Conservation (phyloP, 306 rosid genomes). For the Cucumis sativus region DNA sequence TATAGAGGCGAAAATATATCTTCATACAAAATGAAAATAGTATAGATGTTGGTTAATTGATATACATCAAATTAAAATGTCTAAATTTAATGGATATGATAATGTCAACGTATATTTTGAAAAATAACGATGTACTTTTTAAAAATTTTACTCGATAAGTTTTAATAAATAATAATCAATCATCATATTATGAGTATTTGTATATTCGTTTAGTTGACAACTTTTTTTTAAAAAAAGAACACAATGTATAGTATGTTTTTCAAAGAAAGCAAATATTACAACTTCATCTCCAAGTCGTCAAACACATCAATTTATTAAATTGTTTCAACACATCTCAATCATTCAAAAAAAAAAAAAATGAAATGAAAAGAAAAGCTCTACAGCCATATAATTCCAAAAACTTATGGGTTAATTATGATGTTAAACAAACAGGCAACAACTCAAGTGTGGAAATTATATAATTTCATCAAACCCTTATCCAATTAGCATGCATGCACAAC, state of each 20-base stretch:
- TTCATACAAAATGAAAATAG: not conserved
- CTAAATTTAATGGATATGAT: not conserved
- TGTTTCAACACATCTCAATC: not conserved
- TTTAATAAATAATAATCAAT: not conserved
- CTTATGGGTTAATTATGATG: not conserved
- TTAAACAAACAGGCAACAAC: not conserved
- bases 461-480: not conserved
- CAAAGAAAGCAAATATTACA: too few relatives aligned
- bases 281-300: too few relatives aligned
- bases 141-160: not conserved
- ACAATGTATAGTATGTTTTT: too few relatives aligned
- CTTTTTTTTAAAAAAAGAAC: not conserved
- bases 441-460: not conserved
- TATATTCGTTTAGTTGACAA: not conserved
- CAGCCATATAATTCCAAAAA: not conserved
- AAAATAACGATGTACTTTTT: not conserved
- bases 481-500: constrained; percentile 8
- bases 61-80: too few relatives aligned
- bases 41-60: too few relatives aligned
- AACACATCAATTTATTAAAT: not conserved
- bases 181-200: not conserved
- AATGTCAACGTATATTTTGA: not conserved
- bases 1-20: not conserved
- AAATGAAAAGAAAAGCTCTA: too few relatives aligned
- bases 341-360: too few relatives aligned